These are phyloP conservation scores for Xylaria sp. DNA, from an alignment of 2,329 filamentous ascomycete genomes.

Conservation along the genomic window DNA sequence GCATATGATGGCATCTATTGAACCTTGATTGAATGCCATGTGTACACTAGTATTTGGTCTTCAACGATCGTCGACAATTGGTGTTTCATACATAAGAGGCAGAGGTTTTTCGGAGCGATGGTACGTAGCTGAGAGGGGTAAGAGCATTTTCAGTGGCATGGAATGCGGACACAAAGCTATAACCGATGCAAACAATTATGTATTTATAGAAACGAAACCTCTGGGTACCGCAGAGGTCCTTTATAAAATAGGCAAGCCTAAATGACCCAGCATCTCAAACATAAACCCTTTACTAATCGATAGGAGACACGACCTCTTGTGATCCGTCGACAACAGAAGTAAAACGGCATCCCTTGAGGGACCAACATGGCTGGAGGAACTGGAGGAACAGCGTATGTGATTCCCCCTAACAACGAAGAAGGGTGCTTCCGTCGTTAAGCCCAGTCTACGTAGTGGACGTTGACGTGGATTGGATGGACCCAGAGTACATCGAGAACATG, in stretches of 20 bases:
- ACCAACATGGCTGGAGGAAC: constrained; percentile 32
- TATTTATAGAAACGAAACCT: neutral
- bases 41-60: neutral
- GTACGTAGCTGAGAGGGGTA: constrained; percentile 31
- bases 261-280: neutral
- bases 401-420: neutral
- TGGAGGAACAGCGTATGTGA: constrained; percentile 28
- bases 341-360: constrained; percentile 21
- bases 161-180: neutral
- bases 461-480: constrained; percentile 65
- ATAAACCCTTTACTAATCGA: neutral
- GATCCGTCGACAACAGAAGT: neutral
- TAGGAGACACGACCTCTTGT: constrained; percentile 2
- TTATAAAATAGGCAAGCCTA: neutral
- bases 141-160: neutral
- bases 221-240: neutral
- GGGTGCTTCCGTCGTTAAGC: constrained; percentile 3
- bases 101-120: constrained; percentile 18
- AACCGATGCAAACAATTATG: neutral
- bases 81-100: constrained; percentile 15
- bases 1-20: neutral
- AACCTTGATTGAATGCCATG: constrained; percentile 6
- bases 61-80: constrained; percentile 10
- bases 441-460: constrained; percentile 55
- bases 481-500: constrained; percentile 59